Conservation (phyloP, 768 basidiomycete species). For the Termitomyces sp. region DNA sequence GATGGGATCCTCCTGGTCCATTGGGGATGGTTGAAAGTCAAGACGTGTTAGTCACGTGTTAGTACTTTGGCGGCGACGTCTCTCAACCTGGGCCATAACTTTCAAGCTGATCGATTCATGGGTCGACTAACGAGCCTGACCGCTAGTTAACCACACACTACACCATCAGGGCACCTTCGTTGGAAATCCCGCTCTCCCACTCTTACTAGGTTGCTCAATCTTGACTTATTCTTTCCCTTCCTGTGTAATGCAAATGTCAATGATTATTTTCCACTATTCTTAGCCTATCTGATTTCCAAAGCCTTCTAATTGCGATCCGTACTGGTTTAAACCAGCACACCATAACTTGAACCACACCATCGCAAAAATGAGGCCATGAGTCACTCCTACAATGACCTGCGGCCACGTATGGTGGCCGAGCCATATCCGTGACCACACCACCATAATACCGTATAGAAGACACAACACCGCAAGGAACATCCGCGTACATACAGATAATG, state of each 20-base stretch:
- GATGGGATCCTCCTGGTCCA: conserved; percentile 75
- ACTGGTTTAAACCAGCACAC: conserved; percentile 25
- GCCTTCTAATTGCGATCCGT: conserved; percentile 15
- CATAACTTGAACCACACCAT: conserved; percentile 58
- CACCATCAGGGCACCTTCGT: no score
- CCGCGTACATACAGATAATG: conserved; percentile 35
- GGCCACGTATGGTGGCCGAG: conserved; percentile 74
- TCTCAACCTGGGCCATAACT: no score
- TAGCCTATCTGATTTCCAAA: conserved; percentile 2
- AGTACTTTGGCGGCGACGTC: neutral
- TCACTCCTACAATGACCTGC: conserved; percentile 60
- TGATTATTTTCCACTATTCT: neutral
- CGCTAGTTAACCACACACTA: no score
- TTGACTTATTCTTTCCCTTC: no score
- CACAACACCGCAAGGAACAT: conserved; percentile 42
- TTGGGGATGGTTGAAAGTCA: conserved; percentile 26
- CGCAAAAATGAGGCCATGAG: conserved; percentile 54
- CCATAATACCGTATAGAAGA: conserved; percentile 51
- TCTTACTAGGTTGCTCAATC: no score
- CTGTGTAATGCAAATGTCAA: neutral
- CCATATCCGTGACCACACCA: conserved; percentile 67
- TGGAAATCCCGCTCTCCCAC: no score
- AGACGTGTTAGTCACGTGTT: conserved; percentile 8
- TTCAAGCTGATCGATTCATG: no score
- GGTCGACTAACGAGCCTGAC: no score